Evolutionary conservation across 179 eudicot genomes (phyloP).

Genomic region (Gypsophila paniculata): DNA sequence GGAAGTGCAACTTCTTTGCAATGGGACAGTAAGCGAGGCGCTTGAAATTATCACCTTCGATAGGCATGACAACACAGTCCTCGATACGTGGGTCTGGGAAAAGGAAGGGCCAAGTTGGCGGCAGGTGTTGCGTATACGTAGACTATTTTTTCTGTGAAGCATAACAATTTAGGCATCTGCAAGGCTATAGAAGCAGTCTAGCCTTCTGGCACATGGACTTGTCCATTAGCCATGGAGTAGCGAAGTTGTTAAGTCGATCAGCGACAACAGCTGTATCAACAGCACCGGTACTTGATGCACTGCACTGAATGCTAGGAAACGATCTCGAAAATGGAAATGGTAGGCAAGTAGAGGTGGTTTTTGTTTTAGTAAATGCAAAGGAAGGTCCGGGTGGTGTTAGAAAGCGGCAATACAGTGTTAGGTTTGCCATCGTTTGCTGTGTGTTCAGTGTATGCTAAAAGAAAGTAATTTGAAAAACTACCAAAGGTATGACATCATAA

Average conservation of each 20-base stretch:
- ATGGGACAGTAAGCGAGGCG: conserved; percentile 7
- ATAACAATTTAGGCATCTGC: too few relatives aligned
- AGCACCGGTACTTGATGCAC: background rate
- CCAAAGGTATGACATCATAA: too few relatives aligned
- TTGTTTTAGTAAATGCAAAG: too few relatives aligned
- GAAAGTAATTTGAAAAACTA: too few relatives aligned
- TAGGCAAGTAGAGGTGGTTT: too few relatives aligned
- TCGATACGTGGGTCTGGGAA: background rate
- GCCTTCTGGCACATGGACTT: background rate
- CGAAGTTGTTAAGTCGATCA: background rate
- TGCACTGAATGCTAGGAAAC: background rate
- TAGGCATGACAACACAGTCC: conserved; percentile 4
- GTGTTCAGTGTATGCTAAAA: too few relatives aligned
- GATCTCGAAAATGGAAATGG: background rate
- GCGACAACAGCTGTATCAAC: background rate
- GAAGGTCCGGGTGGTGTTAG: too few relatives aligned
- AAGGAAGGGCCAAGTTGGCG: background rate
- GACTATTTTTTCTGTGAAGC: too few relatives aligned
- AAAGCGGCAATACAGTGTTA: too few relatives aligned
- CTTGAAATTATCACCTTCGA: background rate
- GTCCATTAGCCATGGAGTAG: background rate
- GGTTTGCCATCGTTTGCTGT: too few relatives aligned
- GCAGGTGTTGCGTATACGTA: too few relatives aligned
- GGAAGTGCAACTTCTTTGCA: background rate
- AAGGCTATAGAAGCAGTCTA: background rate